Percentiles rank a stretch among this genome's conserved stretches.
Evolutionary conservation across 73 alveolate genomes (phyloP).

Genomic region (Strombidium stylifer): DNA sequence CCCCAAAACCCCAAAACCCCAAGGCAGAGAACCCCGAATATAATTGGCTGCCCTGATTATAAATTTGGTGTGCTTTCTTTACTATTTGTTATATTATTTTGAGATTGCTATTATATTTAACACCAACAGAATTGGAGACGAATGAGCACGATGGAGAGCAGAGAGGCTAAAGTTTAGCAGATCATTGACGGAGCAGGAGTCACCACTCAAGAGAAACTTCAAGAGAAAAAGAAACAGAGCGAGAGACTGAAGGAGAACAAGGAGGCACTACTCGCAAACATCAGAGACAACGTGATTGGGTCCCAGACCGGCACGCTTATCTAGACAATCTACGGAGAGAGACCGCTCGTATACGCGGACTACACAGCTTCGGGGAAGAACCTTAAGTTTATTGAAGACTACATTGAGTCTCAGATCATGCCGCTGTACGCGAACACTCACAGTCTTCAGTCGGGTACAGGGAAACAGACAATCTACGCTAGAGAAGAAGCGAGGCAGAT

Average conservation of each 20-base stretch:
- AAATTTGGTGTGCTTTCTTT: no score
- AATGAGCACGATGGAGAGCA: no score
- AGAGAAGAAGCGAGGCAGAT: conserved; percentile 90
- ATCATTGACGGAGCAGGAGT: conserved; percentile 27
- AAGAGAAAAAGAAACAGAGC: conserved; percentile 10
- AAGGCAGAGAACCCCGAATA: no score
- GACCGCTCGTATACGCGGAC: conserved; percentile 86
- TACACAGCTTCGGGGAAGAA: conserved; percentile 92
- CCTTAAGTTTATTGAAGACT: conserved; percentile 82
- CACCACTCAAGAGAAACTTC: background rate
- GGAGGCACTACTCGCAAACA: conserved; percentile 40
- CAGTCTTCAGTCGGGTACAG: conserved; percentile 79
- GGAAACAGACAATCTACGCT: conserved; percentile 80
- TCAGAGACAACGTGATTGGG: conserved; percentile 38
- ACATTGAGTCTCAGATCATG: conserved; percentile 68
- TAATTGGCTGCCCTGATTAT: no score
- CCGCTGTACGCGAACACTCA: conserved; percentile 95
- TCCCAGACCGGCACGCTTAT: conserved; percentile 31
- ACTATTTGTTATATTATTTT: no score
- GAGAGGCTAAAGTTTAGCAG: no score
- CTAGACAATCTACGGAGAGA: conserved; percentile 89
- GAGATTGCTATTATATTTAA: no score
- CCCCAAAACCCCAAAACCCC: no score
- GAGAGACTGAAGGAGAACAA: conserved; percentile 24
- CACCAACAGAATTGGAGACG: no score